Percentiles rank a stretch among this genome's conserved stretches.
Evolutionary conservation across 257 asterid genomes (phyloP).

Genomic region (Gentiana straminea): DNA sequence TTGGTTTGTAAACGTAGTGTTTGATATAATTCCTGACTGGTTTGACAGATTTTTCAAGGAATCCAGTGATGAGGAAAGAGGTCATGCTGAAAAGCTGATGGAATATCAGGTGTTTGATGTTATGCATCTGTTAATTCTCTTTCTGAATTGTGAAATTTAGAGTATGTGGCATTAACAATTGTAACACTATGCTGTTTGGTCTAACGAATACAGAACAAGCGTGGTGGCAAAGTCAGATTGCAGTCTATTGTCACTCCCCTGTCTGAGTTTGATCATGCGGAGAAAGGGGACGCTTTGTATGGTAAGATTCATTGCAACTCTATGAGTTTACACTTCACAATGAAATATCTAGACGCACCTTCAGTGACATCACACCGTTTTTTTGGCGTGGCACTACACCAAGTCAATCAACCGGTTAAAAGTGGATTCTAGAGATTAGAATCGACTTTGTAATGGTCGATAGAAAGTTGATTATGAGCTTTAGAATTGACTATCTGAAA

Average conservation of each 20-base stretch:
- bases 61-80: slow-evolving; percentile 49
- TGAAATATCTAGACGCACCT: too few relatives aligned
- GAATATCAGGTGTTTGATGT: slow-evolving; percentile 41
- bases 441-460: too few relatives aligned
- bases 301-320: slow-evolving; percentile 24
- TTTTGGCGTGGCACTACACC: too few relatives aligned
- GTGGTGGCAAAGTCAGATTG: slow-evolving; percentile 72
- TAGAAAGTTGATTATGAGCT: too few relatives aligned
- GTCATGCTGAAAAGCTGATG: slow-evolving; percentile 58
- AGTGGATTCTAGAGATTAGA: too few relatives aligned
- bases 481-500: too few relatives aligned
- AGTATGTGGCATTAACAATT: neutral
- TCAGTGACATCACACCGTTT: too few relatives aligned
- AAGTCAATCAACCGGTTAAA: too few relatives aligned
- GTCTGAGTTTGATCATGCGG: slow-evolving; percentile 60
- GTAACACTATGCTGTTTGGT: neutral
- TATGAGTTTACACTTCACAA: too few relatives aligned
- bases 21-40: neutral
- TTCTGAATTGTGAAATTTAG: neutral
- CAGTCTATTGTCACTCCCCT: slow-evolving; percentile 60
- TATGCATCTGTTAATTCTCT: neutral
- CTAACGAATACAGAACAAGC: slow-evolving; percentile 18
- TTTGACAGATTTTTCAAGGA: slow-evolving; percentile 43
- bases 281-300: slow-evolving; percentile 76
- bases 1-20: neutral